Base-by-base conservation (phyloP, 1,139 yeast species). In the Taphrina pruni region DNA sequence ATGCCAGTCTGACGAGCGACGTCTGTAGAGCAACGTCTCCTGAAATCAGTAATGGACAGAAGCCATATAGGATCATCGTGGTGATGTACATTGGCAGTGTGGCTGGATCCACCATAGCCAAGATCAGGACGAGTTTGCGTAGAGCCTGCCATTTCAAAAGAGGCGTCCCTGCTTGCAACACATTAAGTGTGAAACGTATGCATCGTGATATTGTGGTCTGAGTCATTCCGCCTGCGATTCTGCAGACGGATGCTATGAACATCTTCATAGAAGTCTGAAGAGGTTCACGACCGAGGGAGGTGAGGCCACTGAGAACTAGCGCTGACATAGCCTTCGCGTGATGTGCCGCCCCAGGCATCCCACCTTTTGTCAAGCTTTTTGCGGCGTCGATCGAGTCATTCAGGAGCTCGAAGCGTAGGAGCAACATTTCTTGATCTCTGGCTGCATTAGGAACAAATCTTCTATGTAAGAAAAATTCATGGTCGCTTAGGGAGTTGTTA, bases 341-440 rank as follows among this genome's bases (percentile, higher is more conserved):
- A 12, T 35, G 58, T 35, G 58, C 58, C 8, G 58, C 58, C 6
- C 7, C 43, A 36, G 43, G 14, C 45, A 54, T 32, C 11, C 58
- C 58, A n/a, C 20, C 43, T 11, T 54, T 54, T 12, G 43, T 6
- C 41, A 54, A 38, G 17, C 14, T 2, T 12, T 36, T 35, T 1
- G 41, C 58, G 14, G 58, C 21, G 4, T 54, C 58, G 41, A 36
- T 26, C 12, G 43, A 35, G 58, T 54, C 58, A 17, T 54, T 41
- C 17, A 54, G 11, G 43, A 54, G 43, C n/a, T 17, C 39, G 9
- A 48, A 35, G 12, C n/a, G 41, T 38, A 38, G 21, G 11, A 43
- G 12, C 17, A 60, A 12, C 5, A 35, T 7, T 21, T 48, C 43
- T 35, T 48, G 36, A 39, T 41, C 56, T 14, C 21, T 35, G 20